These are phyloP conservation scores for Fraxinus sp. DNA, from an alignment of 305 asterid genomes.

Conservation along the genomic window DNA sequence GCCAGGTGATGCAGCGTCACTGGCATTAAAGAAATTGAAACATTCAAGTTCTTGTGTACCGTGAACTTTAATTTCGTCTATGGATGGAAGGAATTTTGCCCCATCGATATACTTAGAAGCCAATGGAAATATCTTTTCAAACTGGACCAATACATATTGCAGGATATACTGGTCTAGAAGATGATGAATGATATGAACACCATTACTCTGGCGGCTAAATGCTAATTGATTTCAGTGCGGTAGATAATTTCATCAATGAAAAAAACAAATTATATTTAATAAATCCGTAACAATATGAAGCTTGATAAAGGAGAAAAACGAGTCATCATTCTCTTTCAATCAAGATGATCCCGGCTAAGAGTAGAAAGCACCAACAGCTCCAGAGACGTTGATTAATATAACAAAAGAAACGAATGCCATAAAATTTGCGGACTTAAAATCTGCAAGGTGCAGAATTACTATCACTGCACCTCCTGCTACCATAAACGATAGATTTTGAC, in stretches of 20 bases:
- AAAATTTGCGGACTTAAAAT: conserved; percentile 37
- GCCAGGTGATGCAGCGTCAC: not conserved
- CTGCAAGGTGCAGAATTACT: conserved; percentile 50
- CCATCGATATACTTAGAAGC: not conserved
- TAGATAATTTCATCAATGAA: not conserved
- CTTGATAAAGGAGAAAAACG: not conserved
- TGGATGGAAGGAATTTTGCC: not conserved
- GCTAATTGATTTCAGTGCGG: not conserved
- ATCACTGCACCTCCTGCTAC: conserved; percentile 79
- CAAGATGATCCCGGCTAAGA: conserved; percentile 78
- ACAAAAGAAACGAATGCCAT: conserved; percentile 47
- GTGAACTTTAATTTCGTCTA: not conserved
- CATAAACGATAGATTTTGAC: conserved; percentile 68
- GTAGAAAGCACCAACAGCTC: conserved; percentile 86
- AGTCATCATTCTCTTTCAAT: conserved; percentile 88
- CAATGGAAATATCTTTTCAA: not conserved
- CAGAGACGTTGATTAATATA: conserved; percentile 56
- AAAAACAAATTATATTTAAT: not conserved
- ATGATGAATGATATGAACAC: not conserved
- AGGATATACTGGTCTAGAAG: not conserved
- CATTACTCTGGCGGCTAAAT: not conserved
- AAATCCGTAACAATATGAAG: not conserved
- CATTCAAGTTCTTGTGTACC: not conserved
- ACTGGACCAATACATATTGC: not conserved
- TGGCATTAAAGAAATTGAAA: not conserved